These are phyloP conservation scores for Glutinoglossum americanum DNA, from an alignment of 495 filamentous ascomycete species.

Conservation along the genomic window DNA sequence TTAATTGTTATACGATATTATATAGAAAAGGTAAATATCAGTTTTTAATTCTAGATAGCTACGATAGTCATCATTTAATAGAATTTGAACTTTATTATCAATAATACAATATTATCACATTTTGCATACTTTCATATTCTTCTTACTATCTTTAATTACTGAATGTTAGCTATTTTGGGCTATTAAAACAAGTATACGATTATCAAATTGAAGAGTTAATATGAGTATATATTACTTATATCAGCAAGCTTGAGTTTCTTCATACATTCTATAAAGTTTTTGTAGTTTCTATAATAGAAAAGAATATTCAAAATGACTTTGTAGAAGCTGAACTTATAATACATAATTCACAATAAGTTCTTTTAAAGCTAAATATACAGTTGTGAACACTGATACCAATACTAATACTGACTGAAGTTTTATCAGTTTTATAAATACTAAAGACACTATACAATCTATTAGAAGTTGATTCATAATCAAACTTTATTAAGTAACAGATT, in stretches of 20 bases:
- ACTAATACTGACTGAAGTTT: not conserved
- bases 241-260: constrained; percentile 10
- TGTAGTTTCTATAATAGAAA: constrained; percentile 1
- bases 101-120: constrained; percentile 13
- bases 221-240: constrained; percentile 3
- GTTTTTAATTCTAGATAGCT: constrained; percentile 15
- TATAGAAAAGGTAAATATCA: constrained; percentile 5
- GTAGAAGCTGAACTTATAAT: not conserved
- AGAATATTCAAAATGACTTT: not conserved
- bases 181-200: constrained; percentile 9
- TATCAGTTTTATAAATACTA: not conserved
- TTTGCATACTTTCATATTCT: constrained; percentile 9
- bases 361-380: not conserved
- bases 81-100: constrained; percentile 13
- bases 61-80: constrained; percentile 3
- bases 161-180: constrained; percentile 8
- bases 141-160: constrained; percentile 6
- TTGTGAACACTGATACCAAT: not conserved
- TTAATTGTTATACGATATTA: constrained; percentile 4
- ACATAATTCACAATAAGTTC: not conserved
- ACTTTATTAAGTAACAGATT: not conserved
- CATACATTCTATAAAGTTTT: constrained; percentile 2
- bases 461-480: not conserved
- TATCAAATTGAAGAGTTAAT: not conserved
- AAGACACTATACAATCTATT: not conserved